Percentiles rank a stretch among this genome's conserved stretches.
Evolutionary conservation across 2,329 filamentous ascomycete species (phyloP).

Genomic region (Penicillium sp.): DNA sequence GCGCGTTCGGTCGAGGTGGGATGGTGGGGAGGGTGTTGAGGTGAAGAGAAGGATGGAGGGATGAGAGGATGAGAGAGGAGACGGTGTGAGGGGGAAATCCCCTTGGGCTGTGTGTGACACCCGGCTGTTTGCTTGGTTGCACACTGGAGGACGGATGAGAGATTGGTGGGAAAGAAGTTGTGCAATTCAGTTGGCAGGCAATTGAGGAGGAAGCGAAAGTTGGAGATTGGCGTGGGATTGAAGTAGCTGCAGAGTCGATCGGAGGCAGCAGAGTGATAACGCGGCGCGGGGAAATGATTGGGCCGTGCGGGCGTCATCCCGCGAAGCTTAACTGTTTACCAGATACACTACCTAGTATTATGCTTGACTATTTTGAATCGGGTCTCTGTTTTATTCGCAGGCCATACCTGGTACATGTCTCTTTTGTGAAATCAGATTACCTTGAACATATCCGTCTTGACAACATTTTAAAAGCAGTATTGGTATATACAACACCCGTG

Average conservation of each 20-base stretch:
- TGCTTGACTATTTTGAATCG: too few species aligned
- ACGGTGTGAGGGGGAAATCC: constrained; percentile 19
- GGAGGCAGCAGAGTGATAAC: constrained; percentile 34
- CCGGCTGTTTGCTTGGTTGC: constrained; percentile 16
- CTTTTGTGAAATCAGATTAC: too few species aligned
- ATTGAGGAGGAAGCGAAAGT: constrained; percentile 6
- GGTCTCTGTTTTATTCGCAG: too few species aligned
- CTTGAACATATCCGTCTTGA: too few species aligned
- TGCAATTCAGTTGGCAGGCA: constrained; percentile 1
- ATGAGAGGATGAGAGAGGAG: background rate
- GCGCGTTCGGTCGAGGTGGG: constrained; percentile 15
- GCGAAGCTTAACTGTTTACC: background rate
- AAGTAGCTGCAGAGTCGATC: constrained; percentile 1
- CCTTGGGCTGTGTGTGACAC: constrained; percentile 22
- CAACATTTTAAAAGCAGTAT: too few species aligned
- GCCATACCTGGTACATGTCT: too few species aligned
- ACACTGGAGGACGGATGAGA: background rate
- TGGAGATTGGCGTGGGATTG: background rate
- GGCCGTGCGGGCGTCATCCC: constrained; percentile 1
- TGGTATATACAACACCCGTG: too few species aligned
- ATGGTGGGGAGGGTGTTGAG: constrained; percentile 4
- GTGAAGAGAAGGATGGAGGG: constrained; percentile 8
- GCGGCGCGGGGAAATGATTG: constrained; percentile 26
- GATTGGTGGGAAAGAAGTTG: background rate
- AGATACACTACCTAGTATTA: too few species aligned